Evolutionary conservation across 805 yeast genomes (phyloP), one percentile per base, ranked within the genome.

Genomic region (Nakazawaea molendinolei): DNA sequence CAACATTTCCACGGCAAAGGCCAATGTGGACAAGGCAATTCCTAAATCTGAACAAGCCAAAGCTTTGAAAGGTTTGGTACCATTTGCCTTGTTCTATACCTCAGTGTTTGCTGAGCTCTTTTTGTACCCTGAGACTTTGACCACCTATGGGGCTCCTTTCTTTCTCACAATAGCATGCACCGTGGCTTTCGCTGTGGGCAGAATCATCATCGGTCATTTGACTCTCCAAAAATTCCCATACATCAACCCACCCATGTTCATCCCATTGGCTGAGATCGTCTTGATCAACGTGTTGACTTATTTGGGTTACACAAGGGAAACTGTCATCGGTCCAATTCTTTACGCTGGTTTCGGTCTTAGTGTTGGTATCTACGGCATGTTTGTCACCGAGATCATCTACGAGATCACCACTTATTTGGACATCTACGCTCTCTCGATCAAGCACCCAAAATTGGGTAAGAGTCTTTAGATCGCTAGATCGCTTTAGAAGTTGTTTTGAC

Each of bases 171-270:
- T 84, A 49, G 94, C 95, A 1, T 67, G 81, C 34, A 71, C 83
- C 1, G 60, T 82, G 46, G 95, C 97, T 1, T 81, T 84, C 50
- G 66, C 76, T 3, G 97, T 90, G n/a, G 97, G 97, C 4, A 74
- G 92, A 53, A 86, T 89, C 44, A 89, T 89, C 50, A 67, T 81
- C 39, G 89, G 86, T 2, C 97, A 89, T 56, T 72, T 90, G 46
- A 85, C 96, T 1, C 61, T 71, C 34, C 95, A 84, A 55, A 59
- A 63, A 10, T 87, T 84, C 67, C 97, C 97, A 32, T 60, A 65
- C 53, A 49, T 71, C 44, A 83, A 86, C 34, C 67, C 83, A 21
- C 84, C 95, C 29, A 74, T 77, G 65, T 66, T 74, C 24, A 65
- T 86, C 41, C 83, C 96, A 47, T 5, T 64, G 18, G 43, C 58